These are phyloP conservation scores for Panaeolus papilionaceus DNA, from an alignment of 768 basidiomycete genomes.

Conservation along the genomic window DNA sequence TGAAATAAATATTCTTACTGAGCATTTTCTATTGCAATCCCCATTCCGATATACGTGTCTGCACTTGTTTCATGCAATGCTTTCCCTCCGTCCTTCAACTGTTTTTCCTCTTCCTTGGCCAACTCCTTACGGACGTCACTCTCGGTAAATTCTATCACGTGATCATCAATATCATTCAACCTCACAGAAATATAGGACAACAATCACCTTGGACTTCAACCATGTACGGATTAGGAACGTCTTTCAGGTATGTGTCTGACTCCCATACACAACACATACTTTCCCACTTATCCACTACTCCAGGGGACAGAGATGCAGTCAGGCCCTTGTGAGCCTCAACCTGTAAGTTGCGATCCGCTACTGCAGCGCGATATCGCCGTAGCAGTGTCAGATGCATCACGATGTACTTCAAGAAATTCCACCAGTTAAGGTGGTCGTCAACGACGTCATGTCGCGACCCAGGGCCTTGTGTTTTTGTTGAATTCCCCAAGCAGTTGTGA, in stretches of 20 bases:
- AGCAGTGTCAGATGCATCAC: conserved; percentile 16
- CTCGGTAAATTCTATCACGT: conserved; percentile 17
- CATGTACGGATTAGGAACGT: conserved; percentile 21
- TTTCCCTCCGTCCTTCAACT: not conserved
- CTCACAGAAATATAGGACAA: not conserved
- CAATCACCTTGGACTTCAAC: not conserved
- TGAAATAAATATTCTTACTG: conserved; percentile 19
- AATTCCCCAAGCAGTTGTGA: conserved; percentile 6
- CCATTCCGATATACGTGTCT: conserved; percentile 19
- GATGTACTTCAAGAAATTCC: conserved; percentile 36
- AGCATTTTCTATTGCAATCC: conserved; percentile 20
- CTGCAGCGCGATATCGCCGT: conserved; percentile 17
- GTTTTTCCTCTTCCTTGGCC: conserved; percentile 16
- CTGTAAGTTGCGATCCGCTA: conserved; percentile 23
- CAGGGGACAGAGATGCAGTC: not conserved
- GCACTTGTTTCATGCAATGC: conserved; percentile 18
- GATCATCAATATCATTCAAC: not conserved
- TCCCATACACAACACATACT: conserved; percentile 23
- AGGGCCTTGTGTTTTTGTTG: conserved; percentile 10
- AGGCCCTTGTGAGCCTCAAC: conserved; percentile 20
- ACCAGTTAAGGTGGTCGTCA: conserved; percentile 26
- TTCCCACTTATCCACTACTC: conserved; percentile 18
- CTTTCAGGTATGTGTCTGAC: conserved; percentile 18
- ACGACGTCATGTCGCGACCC: conserved; percentile 18
- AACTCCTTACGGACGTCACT: conserved; percentile 18